Evolutionary conservation across 2,329 filamentous ascomycete species (phyloP), one percentile per base, ranked within the genome.

Genomic region (Hymenoscyphus scutula): DNA sequence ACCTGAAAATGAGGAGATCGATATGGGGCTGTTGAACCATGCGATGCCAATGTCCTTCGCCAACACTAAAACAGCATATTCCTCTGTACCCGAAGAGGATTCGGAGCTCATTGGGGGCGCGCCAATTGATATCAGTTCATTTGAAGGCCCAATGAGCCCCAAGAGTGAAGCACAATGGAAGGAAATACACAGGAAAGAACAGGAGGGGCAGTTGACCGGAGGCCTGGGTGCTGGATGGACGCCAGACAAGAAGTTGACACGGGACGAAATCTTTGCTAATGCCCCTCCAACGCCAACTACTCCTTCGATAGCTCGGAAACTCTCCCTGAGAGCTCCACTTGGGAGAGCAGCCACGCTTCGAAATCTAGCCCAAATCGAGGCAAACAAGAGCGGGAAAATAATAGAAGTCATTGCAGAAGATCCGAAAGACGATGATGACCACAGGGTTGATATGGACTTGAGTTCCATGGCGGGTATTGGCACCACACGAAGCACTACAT

Each of bases 301-400:
- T 3, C 53, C 58, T 41, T 58, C 64, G 27, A 58, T 70, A 54
- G 65, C 65, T 11, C 64, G 69, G 7, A 64, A 60, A 32, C 60
- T 71, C 13, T 70, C 72, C 1, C 62, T 70, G 38, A 61, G 67
- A 53, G 63, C 56, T n/a, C 54, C 64, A 23, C 25, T 72, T 17
- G 53, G 53, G 27, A 75, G 78, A 45, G 68, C 70, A 10, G 73
- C 79, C 57, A 81, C 79, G 0, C 74, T 86, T 60, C 79, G 76
- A 61, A 76, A 79, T 23, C 75, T 83, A 19, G 84, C 80, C 0
- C 85, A 88, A 71, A 78, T 76, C 11, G 83, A 86, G 69, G 85
- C 85, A 0, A 85, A 87, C 68, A 81, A 81, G 62, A 77, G 80
- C n/a, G 84, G 84, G 17, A 77, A 85, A 66, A 80, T 86, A 1